Percentiles rank a stretch among this genome's conserved stretches.
Evolutionary conservation across 2,329 filamentous ascomycete genomes (phyloP).

Genomic region (Talaromyces pinophilus): DNA sequence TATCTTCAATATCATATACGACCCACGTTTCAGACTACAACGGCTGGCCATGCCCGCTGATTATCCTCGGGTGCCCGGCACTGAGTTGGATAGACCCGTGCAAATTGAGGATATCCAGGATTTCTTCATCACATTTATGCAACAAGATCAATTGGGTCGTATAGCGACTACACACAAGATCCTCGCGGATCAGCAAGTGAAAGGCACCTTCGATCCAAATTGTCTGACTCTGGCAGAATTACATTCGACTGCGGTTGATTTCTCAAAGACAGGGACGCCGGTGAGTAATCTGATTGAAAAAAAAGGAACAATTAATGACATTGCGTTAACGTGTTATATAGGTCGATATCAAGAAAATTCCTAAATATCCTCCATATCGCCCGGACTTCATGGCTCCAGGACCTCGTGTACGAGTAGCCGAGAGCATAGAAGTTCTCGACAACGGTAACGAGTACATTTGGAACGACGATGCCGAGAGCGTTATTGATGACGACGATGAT

Average conservation of each 20-base stretch:
- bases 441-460: conserved; percentile 21
- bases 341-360: conserved; percentile 25
- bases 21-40: conserved; percentile 53
- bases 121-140: conserved; percentile 80
- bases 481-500: conserved; percentile 22
- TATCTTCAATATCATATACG: conserved; percentile 77
- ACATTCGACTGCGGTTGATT: conserved; percentile 72
- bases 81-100: conserved; percentile 64
- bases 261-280: conserved; percentile 70
- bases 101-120: conserved; percentile 67
- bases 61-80: conserved; percentile 62
- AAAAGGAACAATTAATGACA: too few relatives aligned
- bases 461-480: conserved; percentile 35
- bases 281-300: conserved; percentile 24
- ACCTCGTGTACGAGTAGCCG: conserved; percentile 25
- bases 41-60: conserved; percentile 62
- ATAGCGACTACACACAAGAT: conserved; percentile 67
- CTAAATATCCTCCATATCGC: conserved; percentile 21
- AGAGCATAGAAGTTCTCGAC: conserved; percentile 24
- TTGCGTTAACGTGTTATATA: conserved; percentile 1
- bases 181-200: conserved; percentile 58
- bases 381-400: conserved; percentile 31
- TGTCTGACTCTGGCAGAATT: conserved; percentile 62
- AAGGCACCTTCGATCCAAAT: conserved; percentile 55
- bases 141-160: conserved; percentile 63